Percentiles rank a stretch among this genome's conserved stretches.
Conservation (phyloP, 306 rosid species). For the Dryas octopetala region DNA sequence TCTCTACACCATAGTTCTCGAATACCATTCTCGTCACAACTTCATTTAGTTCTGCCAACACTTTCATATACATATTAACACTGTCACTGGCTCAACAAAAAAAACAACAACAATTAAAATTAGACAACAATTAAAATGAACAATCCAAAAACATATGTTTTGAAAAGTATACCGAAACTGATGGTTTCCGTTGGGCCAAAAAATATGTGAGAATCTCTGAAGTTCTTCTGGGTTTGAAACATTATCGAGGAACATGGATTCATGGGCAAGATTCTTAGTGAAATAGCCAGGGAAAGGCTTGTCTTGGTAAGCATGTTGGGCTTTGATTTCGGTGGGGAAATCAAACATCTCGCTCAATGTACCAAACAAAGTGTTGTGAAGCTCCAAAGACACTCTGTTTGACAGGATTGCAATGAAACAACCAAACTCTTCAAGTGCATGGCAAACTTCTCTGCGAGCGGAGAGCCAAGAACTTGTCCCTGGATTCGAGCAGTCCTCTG, state of each 20-base stretch:
- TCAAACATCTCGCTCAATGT: slow-evolving; percentile 22
- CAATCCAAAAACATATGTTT: too few relatives aligned
- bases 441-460: slow-evolving; percentile 11
- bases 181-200: slow-evolving; percentile 33
- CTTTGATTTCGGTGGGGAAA: slow-evolving; percentile 23
- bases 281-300: slow-evolving; percentile 34
- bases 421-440: slow-evolving; percentile 35
- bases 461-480: slow-evolving; percentile 15
- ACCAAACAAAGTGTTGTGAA: slow-evolving; percentile 11
- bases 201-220: slow-evolving; percentile 19
- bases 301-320: background rate
- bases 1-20: too few relatives aligned
- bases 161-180: slow-evolving; percentile 21
- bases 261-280: background rate
- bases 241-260: slow-evolving; percentile 26
- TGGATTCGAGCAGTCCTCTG: background rate
- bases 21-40: too few relatives aligned
- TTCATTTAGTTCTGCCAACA: too few relatives aligned
- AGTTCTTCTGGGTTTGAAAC: background rate
- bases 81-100: too few relatives aligned
- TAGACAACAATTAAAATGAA: too few relatives aligned
- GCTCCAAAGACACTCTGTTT: slow-evolving; percentile 9
- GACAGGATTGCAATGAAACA: slow-evolving; percentile 23
- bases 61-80: too few relatives aligned
- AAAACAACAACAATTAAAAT: too few relatives aligned